These are phyloP conservation scores for Diutina scorzettiae DNA, from an alignment of 1,139 yeast species.

Conservation along the genomic window DNA sequence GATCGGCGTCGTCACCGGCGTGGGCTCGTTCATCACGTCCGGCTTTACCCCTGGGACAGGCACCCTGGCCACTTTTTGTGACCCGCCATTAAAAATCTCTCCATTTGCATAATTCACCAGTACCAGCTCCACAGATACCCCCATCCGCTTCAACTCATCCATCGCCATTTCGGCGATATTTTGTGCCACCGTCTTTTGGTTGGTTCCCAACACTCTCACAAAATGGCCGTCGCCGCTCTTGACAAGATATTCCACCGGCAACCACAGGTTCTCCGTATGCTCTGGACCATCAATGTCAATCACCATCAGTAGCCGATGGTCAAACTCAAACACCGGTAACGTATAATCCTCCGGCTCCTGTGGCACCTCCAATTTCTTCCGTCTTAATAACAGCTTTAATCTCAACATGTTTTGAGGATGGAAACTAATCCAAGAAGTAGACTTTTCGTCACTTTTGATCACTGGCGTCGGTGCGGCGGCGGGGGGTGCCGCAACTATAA, in stretches of 20 bases:
- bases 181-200: constrained; percentile 6
- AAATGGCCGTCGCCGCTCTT: not conserved
- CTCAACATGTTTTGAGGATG: not conserved
- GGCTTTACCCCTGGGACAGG: not conserved
- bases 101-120: constrained; percentile 1
- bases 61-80: not conserved
- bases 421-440: too few relatives aligned
- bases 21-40: not conserved
- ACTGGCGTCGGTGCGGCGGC: not conserved
- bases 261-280: not conserved
- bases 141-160: constrained; percentile 2
- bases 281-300: not conserved
- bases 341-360: not conserved
- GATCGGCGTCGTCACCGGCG: not conserved
- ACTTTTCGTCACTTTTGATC: too few relatives aligned
- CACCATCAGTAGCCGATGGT: constrained; percentile 5
- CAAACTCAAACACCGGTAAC: not conserved
- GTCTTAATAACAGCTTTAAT: not conserved
- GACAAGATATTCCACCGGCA: constrained; percentile 4
- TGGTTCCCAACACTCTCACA: constrained; percentile 4
- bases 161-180: constrained; percentile 6
- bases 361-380: not conserved
- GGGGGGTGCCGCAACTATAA: not conserved
- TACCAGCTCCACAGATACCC: constrained; percentile 2
- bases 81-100: not conserved